Conservation (phyloP, 2,329 filamentous ascomycete genomes). For the Chaetothyriales sp. region DNA sequence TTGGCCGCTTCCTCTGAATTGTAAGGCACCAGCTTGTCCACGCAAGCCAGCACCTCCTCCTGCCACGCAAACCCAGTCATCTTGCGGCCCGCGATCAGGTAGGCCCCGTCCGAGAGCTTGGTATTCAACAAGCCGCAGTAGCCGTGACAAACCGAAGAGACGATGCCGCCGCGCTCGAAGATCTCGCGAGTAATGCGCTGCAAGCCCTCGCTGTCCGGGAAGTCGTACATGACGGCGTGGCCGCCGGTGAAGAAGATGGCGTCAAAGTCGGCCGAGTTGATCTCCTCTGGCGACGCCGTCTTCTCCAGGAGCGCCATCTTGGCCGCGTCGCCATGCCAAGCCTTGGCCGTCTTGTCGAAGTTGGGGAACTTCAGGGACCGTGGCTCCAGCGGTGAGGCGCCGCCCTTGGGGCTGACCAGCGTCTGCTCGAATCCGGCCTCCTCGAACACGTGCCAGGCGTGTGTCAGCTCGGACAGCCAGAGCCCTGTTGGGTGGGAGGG, state of each 20-base stretch:
- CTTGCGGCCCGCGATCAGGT: constrained; percentile 27
- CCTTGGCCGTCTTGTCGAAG: constrained; percentile 34
- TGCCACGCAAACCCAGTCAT: constrained; percentile 35
- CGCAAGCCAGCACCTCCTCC: constrained; percentile 24
- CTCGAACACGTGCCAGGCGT: neutral
- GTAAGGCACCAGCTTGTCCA: neutral
- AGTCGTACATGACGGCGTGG: constrained; percentile 40
- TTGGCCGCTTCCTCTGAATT: neutral
- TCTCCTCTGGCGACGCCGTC: constrained; percentile 40
- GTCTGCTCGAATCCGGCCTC: neutral
- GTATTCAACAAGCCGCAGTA: constrained; percentile 32
- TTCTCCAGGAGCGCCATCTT: constrained; percentile 49
- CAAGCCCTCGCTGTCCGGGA: constrained; percentile 27
- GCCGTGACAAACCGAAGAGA: constrained; percentile 37
- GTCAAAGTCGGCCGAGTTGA: constrained; percentile 45
- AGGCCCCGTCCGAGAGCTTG: constrained; percentile 27
- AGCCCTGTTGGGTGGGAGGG: neutral
- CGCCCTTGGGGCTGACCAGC: neutral
- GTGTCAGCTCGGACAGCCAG: neutral
- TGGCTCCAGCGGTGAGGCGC: constrained; percentile 33
- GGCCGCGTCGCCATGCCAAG: constrained; percentile 42
- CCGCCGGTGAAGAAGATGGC: constrained; percentile 47
- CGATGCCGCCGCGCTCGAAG: constrained; percentile 32
- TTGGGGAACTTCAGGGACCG: constrained; percentile 40
- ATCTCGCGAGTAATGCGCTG: constrained; percentile 34